Percentiles rank a stretch among this genome's conserved stretches.
Evolutionary conservation across 164 flowering plant genomes (phyloP).

Genomic region (Stephania cephalantha): DNA sequence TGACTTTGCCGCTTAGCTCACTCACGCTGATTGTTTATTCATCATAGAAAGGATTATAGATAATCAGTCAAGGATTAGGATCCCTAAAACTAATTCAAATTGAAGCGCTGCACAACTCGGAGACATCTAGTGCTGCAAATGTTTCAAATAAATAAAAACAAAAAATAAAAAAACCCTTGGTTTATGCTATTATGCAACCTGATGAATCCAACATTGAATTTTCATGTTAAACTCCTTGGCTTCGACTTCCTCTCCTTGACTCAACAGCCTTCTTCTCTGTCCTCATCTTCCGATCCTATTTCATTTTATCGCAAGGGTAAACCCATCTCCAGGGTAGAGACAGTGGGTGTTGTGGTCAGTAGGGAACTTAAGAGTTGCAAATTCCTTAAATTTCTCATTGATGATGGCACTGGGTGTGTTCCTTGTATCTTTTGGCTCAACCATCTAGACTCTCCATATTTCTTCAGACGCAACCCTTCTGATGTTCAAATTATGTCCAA

Average conservation of each 20-base stretch:
- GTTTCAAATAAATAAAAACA: not conserved
- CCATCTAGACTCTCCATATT: slow-evolving; percentile 50
- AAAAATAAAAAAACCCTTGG: not conserved
- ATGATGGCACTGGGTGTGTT: slow-evolving; percentile 79
- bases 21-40: not conserved
- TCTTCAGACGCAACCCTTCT: slow-evolving; percentile 36
- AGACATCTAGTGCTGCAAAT: not conserved
- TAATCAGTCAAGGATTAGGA: not conserved
- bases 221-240: slow-evolving; percentile 66
- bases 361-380: slow-evolving; percentile 46
- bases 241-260: slow-evolving; percentile 56
- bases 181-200: not conserved
- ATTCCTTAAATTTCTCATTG: slow-evolving; percentile 61
- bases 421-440: slow-evolving; percentile 83
- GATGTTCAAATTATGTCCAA: slow-evolving; percentile 45
- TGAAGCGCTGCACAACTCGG: not conserved
- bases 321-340: slow-evolving; percentile 46
- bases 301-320: slow-evolving; percentile 26
- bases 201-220: slow-evolving; percentile 25
- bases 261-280: slow-evolving; percentile 18
- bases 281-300: slow-evolving; percentile 14
- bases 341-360: slow-evolving; percentile 53
- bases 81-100: not conserved
- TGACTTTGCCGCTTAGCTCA: not conserved
- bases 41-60: not conserved